Evolutionary conservation across 441 rosid species (phyloP), one percentile per base, ranked within the genome.

Genomic region (Pelargonium australe): DNA sequence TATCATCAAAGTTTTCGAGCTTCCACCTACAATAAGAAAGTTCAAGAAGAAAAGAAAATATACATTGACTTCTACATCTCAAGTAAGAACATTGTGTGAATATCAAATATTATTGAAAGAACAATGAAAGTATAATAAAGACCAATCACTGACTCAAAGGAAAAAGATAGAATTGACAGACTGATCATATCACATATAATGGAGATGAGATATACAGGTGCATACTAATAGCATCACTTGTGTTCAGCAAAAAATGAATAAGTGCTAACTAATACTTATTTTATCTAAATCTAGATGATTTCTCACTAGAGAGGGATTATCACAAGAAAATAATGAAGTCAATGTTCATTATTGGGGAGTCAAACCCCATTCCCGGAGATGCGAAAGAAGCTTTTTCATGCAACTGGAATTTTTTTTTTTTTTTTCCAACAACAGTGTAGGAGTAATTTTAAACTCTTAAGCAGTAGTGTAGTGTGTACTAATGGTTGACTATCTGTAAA

Each of bases 1-100:
- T 57, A 95, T 83, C 92, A 90, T 79, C 85, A 95, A 80, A 69
- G 95, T 83, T 80, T 95, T 95, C 61, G 98, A 87, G 85, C 81
- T 87, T 19, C 92, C 97, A 68, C 97, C 99, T 95, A 72, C 70
- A 80, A 45, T 68, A 72, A 23, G 17, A 43, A 41, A 55, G 7
- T 11, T 20, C 23, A 23, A 9, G 40, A 19, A 19, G 7, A 25
- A 37, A 60, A n/a, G n/a, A n/a, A n/a, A n/a, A n/a, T n/a, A n/a
- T n/a, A n/a, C n/a, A n/a, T n/a, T n/a, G n/a, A n/a, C n/a, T n/a
- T n/a, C n/a, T n/a, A n/a, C n/a, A n/a, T n/a, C n/a, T n/a, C n/a
- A n/a, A n/a, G n/a, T n/a, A n/a, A n/a, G n/a, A n/a, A n/a, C n/a
- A n/a, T n/a, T 43, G 9, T 43, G 9, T 43, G 47, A 2, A 43